Percentiles rank a stretch among this genome's conserved stretches.
phyloP scores from a whole-genome alignment of 441 rosid genomes.

The Syzygium malaccense region DNA sequence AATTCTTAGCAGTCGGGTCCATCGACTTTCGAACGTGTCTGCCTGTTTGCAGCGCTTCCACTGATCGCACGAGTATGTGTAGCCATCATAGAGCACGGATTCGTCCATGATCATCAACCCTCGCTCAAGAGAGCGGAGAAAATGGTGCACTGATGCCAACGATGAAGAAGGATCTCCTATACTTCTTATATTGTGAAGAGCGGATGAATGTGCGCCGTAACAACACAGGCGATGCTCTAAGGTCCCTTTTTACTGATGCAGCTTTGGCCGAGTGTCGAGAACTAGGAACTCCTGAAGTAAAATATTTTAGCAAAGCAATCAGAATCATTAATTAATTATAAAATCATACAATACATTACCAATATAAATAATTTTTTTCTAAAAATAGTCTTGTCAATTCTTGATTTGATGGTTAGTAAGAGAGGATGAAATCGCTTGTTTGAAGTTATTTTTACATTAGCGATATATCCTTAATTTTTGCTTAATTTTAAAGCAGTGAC shows the following conservation, averaged over 20 bases:
- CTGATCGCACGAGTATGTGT: not conserved
- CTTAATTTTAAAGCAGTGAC: not conserved
- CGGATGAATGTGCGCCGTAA: not conserved
- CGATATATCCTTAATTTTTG: not conserved
- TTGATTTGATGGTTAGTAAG: not conserved
- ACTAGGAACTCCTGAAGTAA: not conserved
- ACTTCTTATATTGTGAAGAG: not conserved
- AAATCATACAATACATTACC: rapidly evolving
- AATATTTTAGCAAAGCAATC: not conserved
- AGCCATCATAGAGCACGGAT: not conserved
- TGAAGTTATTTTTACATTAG: not conserved
- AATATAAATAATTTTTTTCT: not conserved
- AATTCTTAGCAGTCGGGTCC: not conserved
- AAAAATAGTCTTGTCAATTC: not conserved
- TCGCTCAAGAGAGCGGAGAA: not conserved
- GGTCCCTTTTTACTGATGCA: not conserved
- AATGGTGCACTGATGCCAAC: not conserved
- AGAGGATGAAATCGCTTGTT: not conserved
- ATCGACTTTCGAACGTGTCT: not conserved
- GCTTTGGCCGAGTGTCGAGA: not conserved
- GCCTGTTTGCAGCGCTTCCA: rapidly evolving
- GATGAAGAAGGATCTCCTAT: not conserved
- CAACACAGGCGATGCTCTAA: not conserved
- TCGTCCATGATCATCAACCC: not conserved
- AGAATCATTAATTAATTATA: not conserved